Evolutionary conservation across 1,284 basidiomycete species (phyloP).

Genomic region (Prillingera fragicola): DNA sequence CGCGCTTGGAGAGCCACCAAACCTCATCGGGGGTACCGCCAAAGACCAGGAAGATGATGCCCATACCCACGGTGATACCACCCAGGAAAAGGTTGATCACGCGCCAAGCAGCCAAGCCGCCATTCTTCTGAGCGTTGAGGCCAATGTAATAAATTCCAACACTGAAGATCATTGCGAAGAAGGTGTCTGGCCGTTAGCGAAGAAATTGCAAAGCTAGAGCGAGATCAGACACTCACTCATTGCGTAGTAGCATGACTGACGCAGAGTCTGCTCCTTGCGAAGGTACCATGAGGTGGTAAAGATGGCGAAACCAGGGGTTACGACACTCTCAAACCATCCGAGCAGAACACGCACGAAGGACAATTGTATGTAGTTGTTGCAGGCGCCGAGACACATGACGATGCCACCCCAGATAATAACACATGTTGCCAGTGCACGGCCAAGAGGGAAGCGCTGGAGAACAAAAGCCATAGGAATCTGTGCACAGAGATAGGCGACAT

Average conservation of each 20-base stretch:
- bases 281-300: constrained; percentile 26
- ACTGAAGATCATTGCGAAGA: constrained; percentile 24
- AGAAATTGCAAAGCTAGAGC: not conserved
- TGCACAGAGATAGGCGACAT: constrained; percentile 22
- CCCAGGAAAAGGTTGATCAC: constrained; percentile 37
- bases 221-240: constrained; percentile 26
- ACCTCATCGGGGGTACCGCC: constrained; percentile 29
- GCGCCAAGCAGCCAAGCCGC: constrained; percentile 28
- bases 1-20: constrained; percentile 24
- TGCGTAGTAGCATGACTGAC: constrained; percentile 23
- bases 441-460: constrained; percentile 28
- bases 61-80: constrained; percentile 23
- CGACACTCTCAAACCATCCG: constrained; percentile 27
- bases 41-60: constrained; percentile 24
- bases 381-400: constrained; percentile 23
- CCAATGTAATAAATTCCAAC: constrained; percentile 27
- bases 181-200: constrained; percentile 16
- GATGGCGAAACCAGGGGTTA: constrained; percentile 31
- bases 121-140: constrained; percentile 12
- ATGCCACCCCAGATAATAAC: constrained; percentile 24
- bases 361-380: constrained; percentile 27
- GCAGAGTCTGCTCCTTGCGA: constrained; percentile 16
- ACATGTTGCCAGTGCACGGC: constrained; percentile 17
- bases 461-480: constrained; percentile 29
- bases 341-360: constrained; percentile 18